Evolutionary conservation across 164 flowering plant genomes (phyloP).

Genomic region (Tinospora cordifolia): DNA sequence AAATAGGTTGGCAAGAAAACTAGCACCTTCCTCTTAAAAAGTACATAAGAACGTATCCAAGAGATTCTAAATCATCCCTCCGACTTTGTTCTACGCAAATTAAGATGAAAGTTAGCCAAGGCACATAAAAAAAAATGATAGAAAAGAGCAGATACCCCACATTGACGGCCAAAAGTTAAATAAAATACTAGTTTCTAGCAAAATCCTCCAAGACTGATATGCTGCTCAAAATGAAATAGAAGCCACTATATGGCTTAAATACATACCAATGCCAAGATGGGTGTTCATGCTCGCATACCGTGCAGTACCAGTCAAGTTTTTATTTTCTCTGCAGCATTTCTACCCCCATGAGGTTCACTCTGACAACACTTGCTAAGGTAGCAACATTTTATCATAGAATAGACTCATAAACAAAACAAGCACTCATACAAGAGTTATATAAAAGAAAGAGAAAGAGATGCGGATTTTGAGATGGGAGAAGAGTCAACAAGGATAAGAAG

Average conservation of each 20-base stretch:
- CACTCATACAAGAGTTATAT: neutral
- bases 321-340: constrained; percentile 61
- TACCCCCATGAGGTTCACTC: neutral
- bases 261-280: constrained; percentile 85
- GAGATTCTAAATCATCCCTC: constrained; percentile 91
- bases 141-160: neutral
- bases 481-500: too few relatives aligned
- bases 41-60: constrained; percentile 90
- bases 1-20: neutral
- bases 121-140: neutral
- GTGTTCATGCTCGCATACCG: constrained; percentile 96
- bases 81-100: constrained; percentile 70
- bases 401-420: neutral
- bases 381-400: neutral
- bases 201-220: neutral
- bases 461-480: too few relatives aligned
- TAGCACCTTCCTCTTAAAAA: constrained; percentile 80
- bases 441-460: too few relatives aligned
- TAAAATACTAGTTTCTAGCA: neutral
- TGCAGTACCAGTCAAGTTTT: constrained; percentile 94
- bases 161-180: neutral
- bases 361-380: neutral
- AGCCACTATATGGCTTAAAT: neutral
- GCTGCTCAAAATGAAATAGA: neutral
- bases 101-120: neutral